Percentiles rank a stretch among this genome's conserved stretches.
Evolutionary conservation across 2,329 filamentous ascomycete genomes (phyloP).

Genomic region (Cordyceps fumosorosea): DNA sequence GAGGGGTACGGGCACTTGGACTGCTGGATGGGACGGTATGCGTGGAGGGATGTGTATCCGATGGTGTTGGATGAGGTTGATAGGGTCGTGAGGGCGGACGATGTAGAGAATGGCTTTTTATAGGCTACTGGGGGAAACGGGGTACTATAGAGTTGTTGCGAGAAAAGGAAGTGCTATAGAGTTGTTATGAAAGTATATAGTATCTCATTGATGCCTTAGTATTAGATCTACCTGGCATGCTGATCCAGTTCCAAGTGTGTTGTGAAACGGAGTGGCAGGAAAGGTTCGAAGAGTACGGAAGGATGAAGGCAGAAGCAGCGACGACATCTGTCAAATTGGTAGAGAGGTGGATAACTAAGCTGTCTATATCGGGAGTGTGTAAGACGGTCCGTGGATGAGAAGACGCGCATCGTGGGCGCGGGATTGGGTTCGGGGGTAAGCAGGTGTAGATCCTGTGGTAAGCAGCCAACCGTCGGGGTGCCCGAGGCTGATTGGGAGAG

Average conservation of each 20-base stretch:
- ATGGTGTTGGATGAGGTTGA: conserved; percentile 49
- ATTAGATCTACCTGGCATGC: no score
- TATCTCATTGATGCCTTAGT: no score
- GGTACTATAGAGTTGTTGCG: neutral
- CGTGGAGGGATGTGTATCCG: conserved; percentile 54
- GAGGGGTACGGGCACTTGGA: conserved; percentile 55
- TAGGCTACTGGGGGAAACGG: neutral
- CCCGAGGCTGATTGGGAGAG: neutral
- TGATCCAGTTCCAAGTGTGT: neutral
- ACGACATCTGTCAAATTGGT: neutral
- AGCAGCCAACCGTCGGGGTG: neutral
- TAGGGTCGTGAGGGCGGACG: conserved; percentile 29
- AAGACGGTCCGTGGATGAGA: neutral
- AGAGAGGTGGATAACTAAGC: neutral
- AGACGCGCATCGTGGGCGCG: neutral
- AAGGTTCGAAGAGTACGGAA: neutral
- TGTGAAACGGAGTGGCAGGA: neutral
- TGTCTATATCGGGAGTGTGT: neutral
- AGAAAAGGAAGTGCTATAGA: neutral
- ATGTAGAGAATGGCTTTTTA: neutral
- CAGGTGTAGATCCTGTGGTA: neutral
- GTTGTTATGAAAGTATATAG: neutral
- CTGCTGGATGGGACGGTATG: conserved; percentile 55
- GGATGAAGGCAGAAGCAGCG: neutral
- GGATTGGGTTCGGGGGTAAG: neutral